These are phyloP conservation scores for Glebionis coronaria DNA, from an alignment of 129 eudicot genomes.

Conservation along the genomic window DNA sequence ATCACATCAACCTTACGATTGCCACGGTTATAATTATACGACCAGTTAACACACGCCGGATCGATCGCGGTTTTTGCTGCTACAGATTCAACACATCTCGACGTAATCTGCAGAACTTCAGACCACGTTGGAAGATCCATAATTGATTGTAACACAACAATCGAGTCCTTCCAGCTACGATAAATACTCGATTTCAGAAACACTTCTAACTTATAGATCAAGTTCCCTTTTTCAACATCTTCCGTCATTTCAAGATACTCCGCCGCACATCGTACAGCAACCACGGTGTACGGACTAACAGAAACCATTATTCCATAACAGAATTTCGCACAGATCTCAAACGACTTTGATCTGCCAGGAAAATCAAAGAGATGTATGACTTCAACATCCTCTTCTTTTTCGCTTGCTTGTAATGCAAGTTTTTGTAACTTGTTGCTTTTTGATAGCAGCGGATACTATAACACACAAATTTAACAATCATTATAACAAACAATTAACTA, in stretches of 20 bases:
- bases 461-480: no score
- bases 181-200: constrained; percentile 74
- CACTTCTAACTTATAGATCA: constrained; percentile 66
- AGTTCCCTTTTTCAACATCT: constrained; percentile 69
- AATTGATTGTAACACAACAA: constrained; percentile 67
- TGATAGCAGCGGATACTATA: constrained; percentile 85
- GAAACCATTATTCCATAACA: constrained; percentile 60
- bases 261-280: constrained; percentile 87
- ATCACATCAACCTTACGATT: constrained; percentile 47
- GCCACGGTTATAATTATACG: constrained; percentile 71
- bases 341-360: constrained; percentile 81
- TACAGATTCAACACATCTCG: constrained; percentile 67
- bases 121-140: constrained; percentile 58
- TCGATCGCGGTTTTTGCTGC: constrained; percentile 71
- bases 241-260: constrained; percentile 94
- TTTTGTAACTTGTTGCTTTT: constrained; percentile 83
- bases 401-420: constrained; percentile 48
- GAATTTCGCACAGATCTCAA: no score
- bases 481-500: no score
- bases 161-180: constrained; percentile 91
- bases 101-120: constrained; percentile 57
- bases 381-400: constrained; percentile 47
- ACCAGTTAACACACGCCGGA: constrained; percentile 65
- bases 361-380: constrained; percentile 51
- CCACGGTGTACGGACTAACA: constrained; percentile 75